phyloP scores from a whole-genome alignment of 2,329 filamentous ascomycete species.

The Penicillium sp. region DNA sequence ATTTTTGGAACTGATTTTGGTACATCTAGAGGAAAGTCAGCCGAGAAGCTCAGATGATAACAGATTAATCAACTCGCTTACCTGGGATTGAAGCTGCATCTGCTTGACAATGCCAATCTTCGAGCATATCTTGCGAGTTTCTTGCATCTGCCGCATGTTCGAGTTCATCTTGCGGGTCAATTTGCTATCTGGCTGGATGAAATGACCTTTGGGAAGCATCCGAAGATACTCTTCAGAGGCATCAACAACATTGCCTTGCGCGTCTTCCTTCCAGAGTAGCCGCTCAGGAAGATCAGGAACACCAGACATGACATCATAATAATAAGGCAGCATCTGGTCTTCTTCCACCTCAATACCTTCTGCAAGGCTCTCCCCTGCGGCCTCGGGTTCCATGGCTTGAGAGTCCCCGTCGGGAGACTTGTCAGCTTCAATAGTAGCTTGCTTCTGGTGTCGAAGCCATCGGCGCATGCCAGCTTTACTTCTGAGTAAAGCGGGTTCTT shows the following conservation, averaged over 20 bases:
- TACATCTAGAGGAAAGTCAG: constrained; percentile 65
- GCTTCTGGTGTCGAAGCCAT: constrained; percentile 75
- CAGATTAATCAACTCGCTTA: constrained; percentile 41
- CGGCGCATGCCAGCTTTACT: constrained; percentile 86
- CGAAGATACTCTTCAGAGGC: constrained; percentile 80
- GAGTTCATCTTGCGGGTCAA: constrained; percentile 78
- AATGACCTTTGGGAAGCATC: constrained; percentile 71
- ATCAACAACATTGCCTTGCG: constrained; percentile 83
- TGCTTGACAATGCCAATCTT: constrained; percentile 99
- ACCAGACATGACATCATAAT: constrained; percentile 82
- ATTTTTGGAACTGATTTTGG: constrained; percentile 96
- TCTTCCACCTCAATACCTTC: constrained; percentile 92
- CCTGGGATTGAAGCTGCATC: constrained; percentile 97
- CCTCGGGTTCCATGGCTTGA: constrained; percentile 49
- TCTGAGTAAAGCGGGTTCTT: constrained; percentile 82
- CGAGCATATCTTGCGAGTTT: constrained; percentile 90
- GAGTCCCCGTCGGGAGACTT: constrained; percentile 45
- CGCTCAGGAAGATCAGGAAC: constrained; percentile 79
- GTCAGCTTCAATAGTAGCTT: constrained; percentile 57
- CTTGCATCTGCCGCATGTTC: constrained; percentile 93
- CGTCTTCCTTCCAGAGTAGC: constrained; percentile 84
- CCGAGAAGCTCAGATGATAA: neutral
- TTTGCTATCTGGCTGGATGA: constrained; percentile 69
- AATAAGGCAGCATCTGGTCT: constrained; percentile 83
- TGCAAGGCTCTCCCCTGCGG: constrained; percentile 72